These are phyloP conservation scores for Fusarium abutilonis DNA, from an alignment of 2,329 filamentous ascomycete genomes.

Conservation along the genomic window DNA sequence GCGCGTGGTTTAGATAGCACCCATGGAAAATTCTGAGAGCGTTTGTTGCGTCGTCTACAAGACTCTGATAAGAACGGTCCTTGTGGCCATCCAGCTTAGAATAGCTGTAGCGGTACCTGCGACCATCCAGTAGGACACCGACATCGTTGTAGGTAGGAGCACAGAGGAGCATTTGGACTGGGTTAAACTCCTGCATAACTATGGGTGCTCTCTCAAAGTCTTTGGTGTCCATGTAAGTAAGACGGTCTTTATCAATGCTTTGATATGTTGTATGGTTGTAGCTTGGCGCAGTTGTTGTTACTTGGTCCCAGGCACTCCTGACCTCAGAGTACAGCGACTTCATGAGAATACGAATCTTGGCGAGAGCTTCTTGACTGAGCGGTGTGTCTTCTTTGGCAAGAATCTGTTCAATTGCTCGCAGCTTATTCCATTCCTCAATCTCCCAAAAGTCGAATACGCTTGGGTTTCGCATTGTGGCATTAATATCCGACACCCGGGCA, in stretches of 20 bases:
- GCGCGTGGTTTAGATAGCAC: not conserved
- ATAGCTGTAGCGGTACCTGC: conserved; percentile 9
- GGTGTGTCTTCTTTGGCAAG: conserved; percentile 30
- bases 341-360: conserved; percentile 39
- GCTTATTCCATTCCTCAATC: conserved; percentile 50
- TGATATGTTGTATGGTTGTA: not conserved
- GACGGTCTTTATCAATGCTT: conserved; percentile 50
- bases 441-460: conserved; percentile 46
- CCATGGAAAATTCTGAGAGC: conserved; percentile 26
- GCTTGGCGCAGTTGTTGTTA: not conserved
- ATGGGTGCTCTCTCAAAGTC: conserved; percentile 39
- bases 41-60: conserved; percentile 10
- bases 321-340: conserved; percentile 28
- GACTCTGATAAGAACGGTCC: not conserved
- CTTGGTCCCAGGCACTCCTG: conserved; percentile 28
- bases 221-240: conserved; percentile 49
- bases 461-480: conserved; percentile 48
- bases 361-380: conserved; percentile 22
- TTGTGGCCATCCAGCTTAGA: conserved; percentile 3
- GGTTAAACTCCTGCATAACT: conserved; percentile 29
- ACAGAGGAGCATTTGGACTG: conserved; percentile 43
- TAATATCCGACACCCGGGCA: conserved; percentile 53
- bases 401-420: conserved; percentile 43
- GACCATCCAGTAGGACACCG: conserved; percentile 21
- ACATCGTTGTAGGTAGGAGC: conserved; percentile 51